Conservation (phyloP, 495 filamentous ascomycete species). For the Penicillium soppii region DNA sequence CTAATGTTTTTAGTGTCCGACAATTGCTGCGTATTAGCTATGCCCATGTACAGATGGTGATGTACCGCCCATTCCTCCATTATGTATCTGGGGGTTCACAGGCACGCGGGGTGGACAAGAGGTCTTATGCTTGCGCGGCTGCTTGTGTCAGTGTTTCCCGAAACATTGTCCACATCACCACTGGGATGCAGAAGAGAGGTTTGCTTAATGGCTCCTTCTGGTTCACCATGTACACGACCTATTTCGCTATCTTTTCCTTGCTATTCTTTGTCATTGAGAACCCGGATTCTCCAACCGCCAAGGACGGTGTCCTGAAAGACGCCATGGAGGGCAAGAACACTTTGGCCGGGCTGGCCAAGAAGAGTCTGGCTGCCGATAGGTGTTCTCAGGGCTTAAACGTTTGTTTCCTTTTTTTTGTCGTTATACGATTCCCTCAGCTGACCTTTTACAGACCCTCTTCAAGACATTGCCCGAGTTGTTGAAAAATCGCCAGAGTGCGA, state of each 20-base stretch:
- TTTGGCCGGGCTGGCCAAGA: constrained; percentile 72
- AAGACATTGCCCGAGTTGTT: constrained; percentile 74
- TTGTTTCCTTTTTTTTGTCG: constrained; percentile 25
- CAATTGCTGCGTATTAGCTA: constrained; percentile 85
- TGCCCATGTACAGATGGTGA: constrained; percentile 89
- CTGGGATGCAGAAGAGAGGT: constrained; percentile 80
- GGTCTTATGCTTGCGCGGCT: constrained; percentile 89
- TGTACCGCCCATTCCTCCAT: constrained; percentile 94
- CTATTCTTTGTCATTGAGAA: constrained; percentile 92
- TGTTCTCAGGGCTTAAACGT: constrained; percentile 76
- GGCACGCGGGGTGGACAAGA: constrained; percentile 72
- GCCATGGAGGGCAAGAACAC: constrained; percentile 80
- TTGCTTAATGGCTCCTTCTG: constrained; percentile 89
- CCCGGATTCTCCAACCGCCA: constrained; percentile 69
- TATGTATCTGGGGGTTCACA: constrained; percentile 76
- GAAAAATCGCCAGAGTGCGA: constrained; percentile 52
- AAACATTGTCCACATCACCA: constrained; percentile 90
- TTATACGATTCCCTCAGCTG: background rate
- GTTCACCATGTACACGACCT: constrained; percentile 96
- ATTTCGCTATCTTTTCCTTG: constrained; percentile 88
- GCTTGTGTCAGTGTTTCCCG: constrained; percentile 87
- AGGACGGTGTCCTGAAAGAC: constrained; percentile 76
- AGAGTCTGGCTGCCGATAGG: constrained; percentile 84
- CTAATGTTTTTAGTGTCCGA: constrained; percentile 59
- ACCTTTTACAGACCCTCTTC: constrained; percentile 60